A percentile compares a stretch with the other conserved stretches of the same genome.
Conservation (phyloP, 2,329 filamentous ascomycete genomes). For the Exophiala spinifera region DNA sequence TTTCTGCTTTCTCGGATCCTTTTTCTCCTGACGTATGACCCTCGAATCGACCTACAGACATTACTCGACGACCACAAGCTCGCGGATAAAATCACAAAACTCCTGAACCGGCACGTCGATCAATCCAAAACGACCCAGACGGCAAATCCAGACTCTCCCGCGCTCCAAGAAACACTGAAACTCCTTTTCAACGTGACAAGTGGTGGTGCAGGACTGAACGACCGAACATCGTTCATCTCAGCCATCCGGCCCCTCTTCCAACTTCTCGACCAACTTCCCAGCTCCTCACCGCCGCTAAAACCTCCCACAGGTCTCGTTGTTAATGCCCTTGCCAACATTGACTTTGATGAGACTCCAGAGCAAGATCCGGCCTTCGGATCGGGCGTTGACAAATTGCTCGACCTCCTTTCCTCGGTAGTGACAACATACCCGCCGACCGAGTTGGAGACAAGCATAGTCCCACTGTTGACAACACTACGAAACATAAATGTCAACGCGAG, state of each 20-base stretch:
- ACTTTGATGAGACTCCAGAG: conserved; percentile 58
- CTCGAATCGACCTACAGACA: conserved; percentile 62
- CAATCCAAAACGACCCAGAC: conserved; percentile 39
- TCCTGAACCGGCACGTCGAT: conserved; percentile 67
- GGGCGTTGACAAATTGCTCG: conserved; percentile 64
- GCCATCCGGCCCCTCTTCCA: conserved; percentile 68
- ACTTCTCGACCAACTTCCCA: conserved; percentile 62
- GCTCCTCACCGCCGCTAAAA: conserved; percentile 66
- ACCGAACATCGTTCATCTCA: conserved; percentile 60
- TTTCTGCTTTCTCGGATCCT: conserved; percentile 78
- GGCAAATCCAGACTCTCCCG: conserved; percentile 60
- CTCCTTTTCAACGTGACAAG: conserved; percentile 85
- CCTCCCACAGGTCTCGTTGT: conserved; percentile 68
- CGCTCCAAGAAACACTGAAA: conserved; percentile 79
- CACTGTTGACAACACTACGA: conserved; percentile 71
- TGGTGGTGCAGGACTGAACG: conserved; percentile 64
- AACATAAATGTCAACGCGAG: conserved; percentile 69
- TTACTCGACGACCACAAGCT: conserved; percentile 66
- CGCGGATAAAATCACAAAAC: conserved; percentile 65
- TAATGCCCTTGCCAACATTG: conserved; percentile 77
- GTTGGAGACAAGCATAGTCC: conserved; percentile 68
- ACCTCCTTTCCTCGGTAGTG: conserved; percentile 66
- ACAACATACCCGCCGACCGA: conserved; percentile 62
- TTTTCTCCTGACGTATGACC: conserved; percentile 75
- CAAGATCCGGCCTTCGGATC: conserved; percentile 53